phyloP scores from a whole-genome alignment of 108 stramenopile species.

The Nitzschia sp. region DNA sequence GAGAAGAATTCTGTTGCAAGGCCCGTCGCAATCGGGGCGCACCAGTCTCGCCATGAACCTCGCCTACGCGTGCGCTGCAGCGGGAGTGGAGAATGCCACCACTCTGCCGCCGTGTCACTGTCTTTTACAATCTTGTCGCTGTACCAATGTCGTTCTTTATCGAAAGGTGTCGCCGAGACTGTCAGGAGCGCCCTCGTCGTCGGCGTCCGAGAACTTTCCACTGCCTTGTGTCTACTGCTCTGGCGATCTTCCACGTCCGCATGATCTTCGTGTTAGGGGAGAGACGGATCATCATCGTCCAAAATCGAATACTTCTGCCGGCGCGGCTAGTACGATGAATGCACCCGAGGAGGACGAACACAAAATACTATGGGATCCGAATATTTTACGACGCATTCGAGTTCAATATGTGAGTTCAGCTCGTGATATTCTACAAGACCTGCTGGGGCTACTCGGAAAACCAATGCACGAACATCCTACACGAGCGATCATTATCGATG shows the following conservation, averaged over 20 bases:
- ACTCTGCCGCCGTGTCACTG: constrained; percentile 4
- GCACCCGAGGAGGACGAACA: neutral
- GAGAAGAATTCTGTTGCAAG: constrained; percentile 23
- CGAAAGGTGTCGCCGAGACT: too few species aligned
- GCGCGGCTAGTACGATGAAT: too few species aligned
- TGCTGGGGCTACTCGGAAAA: constrained; percentile 17
- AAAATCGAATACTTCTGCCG: too few species aligned
- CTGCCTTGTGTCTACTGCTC: too few species aligned
- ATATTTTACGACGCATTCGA: constrained; percentile 27
- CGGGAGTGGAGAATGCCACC: too few species aligned
- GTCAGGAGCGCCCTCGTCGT: neutral
- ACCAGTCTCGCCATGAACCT: constrained; percentile 34
- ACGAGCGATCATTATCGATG: constrained; percentile 32
- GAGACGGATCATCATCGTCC: too few species aligned
- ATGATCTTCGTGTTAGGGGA: too few species aligned
- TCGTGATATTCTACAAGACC: constrained; percentile 15
- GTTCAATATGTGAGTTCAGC: constrained; percentile 18
- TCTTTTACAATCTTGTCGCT: constrained; percentile 5
- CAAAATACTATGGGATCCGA: constrained; percentile 22
- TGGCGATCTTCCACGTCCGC: too few species aligned
- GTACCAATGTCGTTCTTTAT: constrained; percentile 7
- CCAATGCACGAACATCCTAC: constrained; percentile 6
- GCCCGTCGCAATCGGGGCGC: constrained; percentile 25
- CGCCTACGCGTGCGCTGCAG: constrained; percentile 23
- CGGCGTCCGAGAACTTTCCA: neutral